Percentiles rank a stretch among this genome's conserved stretches.
Evolutionary conservation across 306 rosid species (phyloP).

Genomic region (Castanea crenata): DNA sequence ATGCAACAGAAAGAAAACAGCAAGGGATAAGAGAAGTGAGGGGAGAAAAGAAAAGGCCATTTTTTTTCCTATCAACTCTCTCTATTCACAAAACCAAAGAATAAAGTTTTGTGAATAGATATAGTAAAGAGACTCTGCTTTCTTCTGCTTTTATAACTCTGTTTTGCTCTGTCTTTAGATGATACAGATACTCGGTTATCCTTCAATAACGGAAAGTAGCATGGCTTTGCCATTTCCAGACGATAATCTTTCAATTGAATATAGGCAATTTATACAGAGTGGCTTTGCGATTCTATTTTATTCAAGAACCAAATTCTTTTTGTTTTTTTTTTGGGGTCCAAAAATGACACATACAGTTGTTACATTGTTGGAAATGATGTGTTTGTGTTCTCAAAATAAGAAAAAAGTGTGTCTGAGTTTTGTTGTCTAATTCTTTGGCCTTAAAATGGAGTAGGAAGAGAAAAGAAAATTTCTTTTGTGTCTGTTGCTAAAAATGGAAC

Average conservation of each 20-base stretch:
- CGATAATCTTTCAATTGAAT: too few relatives aligned
- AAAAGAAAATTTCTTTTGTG: too few relatives aligned
- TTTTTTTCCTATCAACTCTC: neutral
- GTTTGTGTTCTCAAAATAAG: neutral
- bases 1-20: conserved; percentile 32
- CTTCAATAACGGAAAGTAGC: neutral
- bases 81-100: neutral
- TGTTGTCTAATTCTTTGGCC: neutral
- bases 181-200: neutral
- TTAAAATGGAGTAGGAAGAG: too few relatives aligned
- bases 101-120: neutral
- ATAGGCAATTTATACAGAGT: neutral
- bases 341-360: neutral
- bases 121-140: neutral
- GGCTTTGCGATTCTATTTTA: too few relatives aligned
- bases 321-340: neutral
- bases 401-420: neutral
- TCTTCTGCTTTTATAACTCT: neutral
- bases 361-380: neutral
- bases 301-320: too few relatives aligned
- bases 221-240: neutral
- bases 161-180: conserved; percentile 9
- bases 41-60: conserved; percentile 24
- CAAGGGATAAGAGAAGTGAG: conserved; percentile 21
- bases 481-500: too few relatives aligned